Conservation (phyloP, 2,329 filamentous ascomycete genomes). For the Penicillium nordicum region DNA sequence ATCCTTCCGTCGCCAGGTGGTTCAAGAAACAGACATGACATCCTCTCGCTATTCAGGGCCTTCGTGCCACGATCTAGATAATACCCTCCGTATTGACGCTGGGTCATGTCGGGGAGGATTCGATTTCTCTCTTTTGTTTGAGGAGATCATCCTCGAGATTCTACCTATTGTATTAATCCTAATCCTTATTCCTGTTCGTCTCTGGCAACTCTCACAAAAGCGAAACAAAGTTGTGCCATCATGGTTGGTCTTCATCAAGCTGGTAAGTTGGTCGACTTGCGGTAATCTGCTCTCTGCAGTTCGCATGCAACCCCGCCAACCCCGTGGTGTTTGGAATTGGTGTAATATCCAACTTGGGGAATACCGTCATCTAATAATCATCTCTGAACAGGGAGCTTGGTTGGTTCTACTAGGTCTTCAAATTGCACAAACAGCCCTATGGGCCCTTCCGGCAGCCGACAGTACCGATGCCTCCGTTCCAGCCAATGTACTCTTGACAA, state of each 20-base stretch:
- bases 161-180: slow-evolving; percentile 38
- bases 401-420: slow-evolving; percentile 35
- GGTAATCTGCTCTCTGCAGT: not conserved
- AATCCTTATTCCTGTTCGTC: slow-evolving; percentile 33
- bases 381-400: slow-evolving; percentile 28
- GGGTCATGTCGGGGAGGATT: slow-evolving; percentile 39
- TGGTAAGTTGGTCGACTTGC: slow-evolving; percentile 29
- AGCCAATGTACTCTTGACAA: slow-evolving; percentile 30
- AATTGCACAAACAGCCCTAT: slow-evolving; percentile 37
- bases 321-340: not conserved
- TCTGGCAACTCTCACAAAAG: slow-evolving; percentile 36
- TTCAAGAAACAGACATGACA: slow-evolving; percentile 28
- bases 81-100: slow-evolving; percentile 34
- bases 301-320: not conserved
- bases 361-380: slow-evolving; percentile 4
- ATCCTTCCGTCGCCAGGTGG: slow-evolving; percentile 14
- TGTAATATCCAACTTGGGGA: not conserved
- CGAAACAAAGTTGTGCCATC: slow-evolving; percentile 36
- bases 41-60: slow-evolving; percentile 24
- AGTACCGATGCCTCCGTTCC: slow-evolving; percentile 37
- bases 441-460: slow-evolving; percentile 31
- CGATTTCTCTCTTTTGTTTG: slow-evolving; percentile 48
- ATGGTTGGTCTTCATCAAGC: slow-evolving; percentile 30
- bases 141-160: slow-evolving; percentile 42
- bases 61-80: slow-evolving; percentile 34